Evolutionary conservation across 495 filamentous ascomycete genomes (phyloP), one percentile per base, ranked within the genome.

Genomic region (Lentithecium fluviatile): DNA sequence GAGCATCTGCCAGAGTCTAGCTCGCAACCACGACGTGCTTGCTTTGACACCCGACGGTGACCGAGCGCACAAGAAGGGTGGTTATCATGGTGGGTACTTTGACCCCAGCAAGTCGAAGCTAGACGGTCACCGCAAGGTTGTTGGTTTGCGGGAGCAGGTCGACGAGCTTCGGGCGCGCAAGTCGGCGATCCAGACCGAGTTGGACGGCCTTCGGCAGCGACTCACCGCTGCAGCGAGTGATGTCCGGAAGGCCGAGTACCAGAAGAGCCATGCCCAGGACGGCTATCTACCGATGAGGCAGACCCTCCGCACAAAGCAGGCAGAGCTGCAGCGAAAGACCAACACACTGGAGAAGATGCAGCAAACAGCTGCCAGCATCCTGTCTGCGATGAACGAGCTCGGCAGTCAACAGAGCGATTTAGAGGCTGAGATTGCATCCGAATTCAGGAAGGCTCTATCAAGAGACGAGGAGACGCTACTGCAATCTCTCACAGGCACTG

Each of bases 1-100:
- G 15, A 80, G 87, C 43, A 82, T 96, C 52, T 91, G 90, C 6
- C 82, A 88, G 8, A 89, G 95, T 68, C 97, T 96, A 69, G 89
- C 94, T 11, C 83, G 93, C 63, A 92, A 85, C 56, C 91, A 97
- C 60, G 88, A 87, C 26, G 86, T 97, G 37, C 91, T 87, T 67
- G 93, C 90, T 21, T 95, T 97, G 58, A 99, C 94, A 0, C 88
- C 89, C 7, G 91, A 96, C 19, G 94, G 94, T 68, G 94, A 99
- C 73, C 87, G 87, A 46, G 87, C 90, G 1, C 92, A 97, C 74
- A 96, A 92, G 77, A 86, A 91, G 63, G 94, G 94, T 73, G 94
- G 91, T 1, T 82, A 97, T 76, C 95, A 89, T 24, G 94, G 94
- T 76, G 94, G 94, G 64, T 99, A 86, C 72, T 82, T 93, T 40